Evolutionary conservation across 768 basidiomycete genomes (phyloP).

Genomic region (Erythrobasidium yunnanense): DNA sequence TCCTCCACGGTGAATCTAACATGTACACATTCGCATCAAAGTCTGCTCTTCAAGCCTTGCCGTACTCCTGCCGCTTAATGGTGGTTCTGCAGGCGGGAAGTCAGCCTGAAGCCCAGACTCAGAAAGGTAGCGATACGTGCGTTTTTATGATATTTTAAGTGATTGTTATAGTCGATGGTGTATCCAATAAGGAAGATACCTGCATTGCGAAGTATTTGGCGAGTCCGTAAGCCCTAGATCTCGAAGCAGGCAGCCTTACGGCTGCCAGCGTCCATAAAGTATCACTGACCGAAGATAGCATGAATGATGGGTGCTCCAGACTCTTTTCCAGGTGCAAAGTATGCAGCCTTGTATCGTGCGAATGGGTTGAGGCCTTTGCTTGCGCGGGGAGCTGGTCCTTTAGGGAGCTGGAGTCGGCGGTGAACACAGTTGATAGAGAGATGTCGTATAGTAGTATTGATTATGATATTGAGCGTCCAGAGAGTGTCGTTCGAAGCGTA

Average conservation of each 20-base stretch:
- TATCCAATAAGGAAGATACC: conserved; percentile 27
- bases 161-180: conserved; percentile 5
- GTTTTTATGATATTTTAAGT: too few relatives aligned
- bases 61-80: too few relatives aligned
- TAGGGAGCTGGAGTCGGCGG: conserved; percentile 54
- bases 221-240: not conserved
- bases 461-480: too few relatives aligned
- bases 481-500: too few relatives aligned
- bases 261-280: not conserved
- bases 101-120: too few relatives aligned
- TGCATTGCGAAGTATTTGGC: too few relatives aligned
- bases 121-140: too few relatives aligned
- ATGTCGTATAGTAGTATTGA: not conserved
- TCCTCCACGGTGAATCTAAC: too few relatives aligned
- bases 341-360: conserved; percentile 62
- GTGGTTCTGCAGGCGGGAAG: too few relatives aligned
- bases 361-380: conserved; percentile 45
- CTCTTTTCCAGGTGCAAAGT: conserved; percentile 77
- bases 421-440: not conserved
- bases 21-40: too few relatives aligned
- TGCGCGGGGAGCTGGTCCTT: conserved; percentile 56
- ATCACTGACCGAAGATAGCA: conserved; percentile 15
- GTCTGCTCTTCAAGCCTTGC: too few relatives aligned
- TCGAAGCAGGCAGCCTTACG: not conserved
- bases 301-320: conserved; percentile 47